Conservation (phyloP, 2,329 filamentous ascomycete genomes). For the Claviceps purpurea region DNA sequence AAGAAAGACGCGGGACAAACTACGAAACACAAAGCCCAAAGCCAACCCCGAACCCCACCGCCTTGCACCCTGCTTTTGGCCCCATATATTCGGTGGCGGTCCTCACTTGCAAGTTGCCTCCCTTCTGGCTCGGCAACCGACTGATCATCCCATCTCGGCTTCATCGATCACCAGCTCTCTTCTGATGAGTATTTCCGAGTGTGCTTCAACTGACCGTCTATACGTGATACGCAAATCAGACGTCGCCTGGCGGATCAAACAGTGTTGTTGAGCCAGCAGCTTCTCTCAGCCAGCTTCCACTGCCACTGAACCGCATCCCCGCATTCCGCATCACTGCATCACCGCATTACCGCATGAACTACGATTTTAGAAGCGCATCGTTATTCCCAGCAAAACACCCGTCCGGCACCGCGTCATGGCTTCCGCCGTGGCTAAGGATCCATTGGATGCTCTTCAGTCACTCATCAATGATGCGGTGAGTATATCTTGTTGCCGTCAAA, state of each 20-base stretch:
- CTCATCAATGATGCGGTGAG: slow-evolving; percentile 43
- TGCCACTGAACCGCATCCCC: not conserved
- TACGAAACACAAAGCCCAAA: not conserved
- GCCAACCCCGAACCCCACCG: not conserved
- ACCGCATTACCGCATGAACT: not conserved
- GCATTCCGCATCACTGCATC: too few relatives aligned
- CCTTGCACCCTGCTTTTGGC: not conserved
- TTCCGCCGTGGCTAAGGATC: slow-evolving; percentile 20
- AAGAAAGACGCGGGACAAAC: not conserved
- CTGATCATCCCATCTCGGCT: not conserved
- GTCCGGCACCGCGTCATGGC: slow-evolving; percentile 7
- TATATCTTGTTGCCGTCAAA: slow-evolving; percentile 4
- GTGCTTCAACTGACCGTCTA: not conserved
- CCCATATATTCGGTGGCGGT: not conserved
- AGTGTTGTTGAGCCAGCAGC: not conserved
- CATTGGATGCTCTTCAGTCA: slow-evolving; percentile 35
- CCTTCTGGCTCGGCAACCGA: not conserved
- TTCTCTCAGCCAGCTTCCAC: not conserved
- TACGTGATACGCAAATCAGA: not conserved
- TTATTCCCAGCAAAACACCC: not conserved
- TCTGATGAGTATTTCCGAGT: not conserved
- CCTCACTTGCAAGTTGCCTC: not conserved
- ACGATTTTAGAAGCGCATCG: slow-evolving; percentile 1
- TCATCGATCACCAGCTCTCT: not conserved
- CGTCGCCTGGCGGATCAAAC: not conserved